phyloP scores from a whole-genome alignment of 2,329 filamentous ascomycete species.

The Fusarium stilboides region DNA sequence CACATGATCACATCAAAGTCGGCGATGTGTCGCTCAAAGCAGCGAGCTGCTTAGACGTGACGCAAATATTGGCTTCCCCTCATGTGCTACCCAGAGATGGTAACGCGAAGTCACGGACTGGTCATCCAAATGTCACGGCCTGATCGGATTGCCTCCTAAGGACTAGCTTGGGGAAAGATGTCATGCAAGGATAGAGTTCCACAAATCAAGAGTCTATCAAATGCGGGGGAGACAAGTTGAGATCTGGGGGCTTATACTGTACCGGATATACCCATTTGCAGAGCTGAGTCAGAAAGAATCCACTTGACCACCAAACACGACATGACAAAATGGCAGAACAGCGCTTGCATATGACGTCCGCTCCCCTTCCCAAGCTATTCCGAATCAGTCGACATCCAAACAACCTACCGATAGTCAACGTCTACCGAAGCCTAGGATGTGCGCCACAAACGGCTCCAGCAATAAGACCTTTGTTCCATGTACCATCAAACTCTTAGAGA shows the following conservation, averaged over 20 bases:
- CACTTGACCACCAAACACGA: no score
- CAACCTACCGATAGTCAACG: no score
- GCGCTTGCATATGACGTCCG: no score
- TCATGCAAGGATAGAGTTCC: neutral
- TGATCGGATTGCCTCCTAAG: constrained; percentile 18
- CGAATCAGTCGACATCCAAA: no score
- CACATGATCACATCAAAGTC: no score
- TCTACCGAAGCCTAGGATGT: no score
- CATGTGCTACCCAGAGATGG: constrained; percentile 20
- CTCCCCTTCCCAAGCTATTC: no score
- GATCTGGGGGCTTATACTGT: no score
- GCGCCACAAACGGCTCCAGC: neutral
- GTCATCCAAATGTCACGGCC: constrained; percentile 9
- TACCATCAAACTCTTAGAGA: no score
- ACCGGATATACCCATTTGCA: no score
- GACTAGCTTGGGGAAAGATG: constrained; percentile 15
- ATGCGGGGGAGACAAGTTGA: constrained; percentile 13
- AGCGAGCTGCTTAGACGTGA: constrained; percentile 10
- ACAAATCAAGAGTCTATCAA: constrained; percentile 2
- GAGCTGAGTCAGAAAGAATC: no score
- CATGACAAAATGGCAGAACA: no score
- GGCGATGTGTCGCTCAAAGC: neutral
- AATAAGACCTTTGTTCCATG: neutral
- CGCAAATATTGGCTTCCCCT: constrained; percentile 18
- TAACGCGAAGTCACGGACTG: constrained; percentile 32